Conservation (phyloP, 2,329 filamentous ascomycete genomes). For the Diaporthe nobilis region DNA sequence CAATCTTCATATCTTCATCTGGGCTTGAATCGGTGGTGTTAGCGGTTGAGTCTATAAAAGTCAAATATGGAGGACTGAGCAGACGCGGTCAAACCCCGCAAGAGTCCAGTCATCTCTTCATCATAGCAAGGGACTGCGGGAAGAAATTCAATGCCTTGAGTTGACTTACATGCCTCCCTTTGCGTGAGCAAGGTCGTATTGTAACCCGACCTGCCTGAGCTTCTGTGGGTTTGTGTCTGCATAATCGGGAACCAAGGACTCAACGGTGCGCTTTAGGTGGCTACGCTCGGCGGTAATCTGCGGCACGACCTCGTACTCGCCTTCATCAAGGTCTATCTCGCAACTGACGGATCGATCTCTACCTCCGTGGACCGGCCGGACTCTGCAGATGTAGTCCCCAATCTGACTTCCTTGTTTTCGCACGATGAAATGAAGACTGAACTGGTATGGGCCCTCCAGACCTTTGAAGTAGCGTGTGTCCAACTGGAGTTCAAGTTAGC, state of each 20-base stretch:
- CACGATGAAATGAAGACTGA: constrained; percentile 59
- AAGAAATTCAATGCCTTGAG: neutral
- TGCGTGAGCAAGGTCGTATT: constrained; percentile 73
- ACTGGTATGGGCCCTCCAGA: constrained; percentile 60
- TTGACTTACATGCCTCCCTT: constrained; percentile 64
- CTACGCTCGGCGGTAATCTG: constrained; percentile 72
- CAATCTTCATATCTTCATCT: constrained; percentile 60
- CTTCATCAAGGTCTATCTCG: constrained; percentile 79
- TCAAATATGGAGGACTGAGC: neutral
- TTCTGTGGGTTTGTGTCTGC: constrained; percentile 71
- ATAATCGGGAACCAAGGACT: constrained; percentile 69
- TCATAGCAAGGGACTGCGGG: neutral
- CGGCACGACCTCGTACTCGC: constrained; percentile 77
- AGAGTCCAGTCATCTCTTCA: too few relatives aligned
- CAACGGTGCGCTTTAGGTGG: constrained; percentile 62
- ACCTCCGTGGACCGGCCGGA: constrained; percentile 51
- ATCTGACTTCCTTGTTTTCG: constrained; percentile 48
- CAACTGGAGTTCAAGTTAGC: constrained; percentile 48
- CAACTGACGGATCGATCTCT: constrained; percentile 77
- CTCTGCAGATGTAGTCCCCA: constrained; percentile 52
- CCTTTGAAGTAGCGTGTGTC: constrained; percentile 62
- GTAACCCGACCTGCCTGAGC: constrained; percentile 70
- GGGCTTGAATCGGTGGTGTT: constrained; percentile 39
- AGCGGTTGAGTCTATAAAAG: neutral
- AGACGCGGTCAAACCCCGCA: neutral